Conservation (phyloP, 805 yeast genomes). For the Pichia thaimueangensis region DNA sequence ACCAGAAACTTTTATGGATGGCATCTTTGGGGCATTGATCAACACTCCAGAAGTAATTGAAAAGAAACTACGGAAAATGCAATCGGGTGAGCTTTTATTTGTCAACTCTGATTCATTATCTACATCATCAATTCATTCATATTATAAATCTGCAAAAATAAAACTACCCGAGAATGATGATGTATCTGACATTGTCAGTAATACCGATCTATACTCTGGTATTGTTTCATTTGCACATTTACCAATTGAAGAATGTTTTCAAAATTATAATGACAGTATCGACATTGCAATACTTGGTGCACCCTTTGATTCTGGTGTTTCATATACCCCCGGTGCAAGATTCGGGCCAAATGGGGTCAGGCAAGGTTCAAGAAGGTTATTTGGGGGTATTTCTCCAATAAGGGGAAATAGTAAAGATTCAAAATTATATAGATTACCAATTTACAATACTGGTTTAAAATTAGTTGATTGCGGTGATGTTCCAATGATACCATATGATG, state of each 20-base stretch:
- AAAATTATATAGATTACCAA: conserved; percentile 33
- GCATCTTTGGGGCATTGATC: conserved; percentile 21
- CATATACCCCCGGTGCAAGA: conserved; percentile 52
- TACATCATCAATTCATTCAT: conserved; percentile 1
- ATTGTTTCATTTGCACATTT: conserved; percentile 51
- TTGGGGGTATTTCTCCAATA: conserved; percentile 37
- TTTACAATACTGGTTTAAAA: conserved; percentile 35
- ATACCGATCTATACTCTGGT: conserved; percentile 37
- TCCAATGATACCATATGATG: conserved; percentile 56
- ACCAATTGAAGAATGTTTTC: conserved; percentile 43
- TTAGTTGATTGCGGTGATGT: conserved; percentile 57
- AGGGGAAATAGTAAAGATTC: conserved; percentile 31
- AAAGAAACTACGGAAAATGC: conserved; percentile 7
- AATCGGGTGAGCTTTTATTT: conserved; percentile 10
- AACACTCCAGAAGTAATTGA: conserved; percentile 11
- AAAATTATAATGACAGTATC: conserved; percentile 31
- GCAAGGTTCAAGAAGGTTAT: conserved; percentile 38
- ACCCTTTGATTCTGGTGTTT: conserved; percentile 52
- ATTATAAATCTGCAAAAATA: conserved; percentile 20
- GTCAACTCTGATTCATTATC: not conserved
- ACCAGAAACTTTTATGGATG: conserved; percentile 20
- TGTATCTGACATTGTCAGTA: conserved; percentile 25
- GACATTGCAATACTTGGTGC: conserved; percentile 57
- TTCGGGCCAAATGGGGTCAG: conserved; percentile 51
- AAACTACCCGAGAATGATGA: conserved; percentile 33